Evolutionary conservation across 225 moss, liverwort and hornwort species (phyloP), one percentile per base, ranked within the genome.

Genomic region (Polytrichum formosum): DNA sequence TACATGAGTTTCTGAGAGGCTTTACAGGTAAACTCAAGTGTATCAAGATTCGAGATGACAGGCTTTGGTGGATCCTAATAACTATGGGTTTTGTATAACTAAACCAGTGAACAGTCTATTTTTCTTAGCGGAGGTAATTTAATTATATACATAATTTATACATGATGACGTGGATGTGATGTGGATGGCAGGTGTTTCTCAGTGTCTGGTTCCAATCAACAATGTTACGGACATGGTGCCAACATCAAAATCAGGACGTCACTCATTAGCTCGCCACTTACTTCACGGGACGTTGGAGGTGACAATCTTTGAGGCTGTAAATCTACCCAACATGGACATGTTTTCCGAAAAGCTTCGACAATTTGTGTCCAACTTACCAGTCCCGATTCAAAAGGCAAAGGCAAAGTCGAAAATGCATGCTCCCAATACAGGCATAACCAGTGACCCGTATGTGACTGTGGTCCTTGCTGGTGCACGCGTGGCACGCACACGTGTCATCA

Each of bases 371-470:
- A 87, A 88, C 63, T 74, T 92, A 9, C 85, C 88, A 61, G 75
- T 37, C 16, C 78, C 91, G 5, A 75, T 97, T 10, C 82, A 84
- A 61, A 92, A 82, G 66, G 29, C 77, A 9, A 79, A 81, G 62
- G 31, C 28, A 30, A 90, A 86, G 69, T 35, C 53, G 62, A 76
- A 74, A 55, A 53, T 79, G 78, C 78, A 75, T 18, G 83, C 90
- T 26, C 81, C 83, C 20, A 84, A 78, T 67, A 81, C 83, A 72
- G 86, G 83, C 61, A 84, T 92, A 68, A 98, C 97, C 1, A 98
- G 97, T 69, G 97, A 98, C 77, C 97, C 97, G 19, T 98, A 98
- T 74, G 94, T 86, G 10, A 89, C 94, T 9, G 91, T 98, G 4
- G 68, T 94, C 55, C 81, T 98, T 3, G 90, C 75, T 53, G 78